Evolutionary conservation across 306 rosid genomes (phyloP).

Genomic region (Leucaena leucocephala): DNA sequence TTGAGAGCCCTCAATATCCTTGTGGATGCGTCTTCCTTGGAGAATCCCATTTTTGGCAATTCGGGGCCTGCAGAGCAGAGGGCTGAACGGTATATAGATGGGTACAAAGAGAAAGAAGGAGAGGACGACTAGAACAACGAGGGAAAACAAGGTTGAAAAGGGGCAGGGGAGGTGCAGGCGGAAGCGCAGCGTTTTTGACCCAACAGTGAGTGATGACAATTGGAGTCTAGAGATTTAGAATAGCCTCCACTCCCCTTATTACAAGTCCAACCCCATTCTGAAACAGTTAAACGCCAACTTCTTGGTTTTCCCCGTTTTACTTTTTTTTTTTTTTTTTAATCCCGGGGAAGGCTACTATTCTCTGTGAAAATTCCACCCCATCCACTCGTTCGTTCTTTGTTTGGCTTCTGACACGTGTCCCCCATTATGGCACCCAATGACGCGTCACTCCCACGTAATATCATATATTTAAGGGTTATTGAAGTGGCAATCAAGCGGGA

Average conservation of each 20-base stretch:
- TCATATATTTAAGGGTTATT: no score
- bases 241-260: conserved; percentile 7
- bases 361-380: background rate
- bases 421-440: no score
- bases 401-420: conserved; percentile 25
- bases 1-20: conserved; percentile 68
- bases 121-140: background rate
- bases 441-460: no score
- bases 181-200: conserved; percentile 57
- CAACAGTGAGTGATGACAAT: conserved; percentile 35
- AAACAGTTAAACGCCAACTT: background rate
- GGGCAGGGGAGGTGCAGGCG: conserved; percentile 50
- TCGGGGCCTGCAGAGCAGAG: background rate
- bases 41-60: conserved; percentile 59
- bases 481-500: conserved; percentile 46
- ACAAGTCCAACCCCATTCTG: conserved; percentile 33
- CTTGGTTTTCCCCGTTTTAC: background rate
- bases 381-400: no score
- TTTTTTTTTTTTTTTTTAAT: background rate
- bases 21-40: conserved; percentile 73
- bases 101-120: conserved; percentile 45
- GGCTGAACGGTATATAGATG: background rate
- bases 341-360: background rate
- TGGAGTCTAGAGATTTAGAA: conserved; percentile 40
- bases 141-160: background rate